Percentiles rank a stretch among this genome's conserved stretches.
Evolutionary conservation across 208 protist species (phyloP).

Genomic region (Herpetomonas samuelpessoai): DNA sequence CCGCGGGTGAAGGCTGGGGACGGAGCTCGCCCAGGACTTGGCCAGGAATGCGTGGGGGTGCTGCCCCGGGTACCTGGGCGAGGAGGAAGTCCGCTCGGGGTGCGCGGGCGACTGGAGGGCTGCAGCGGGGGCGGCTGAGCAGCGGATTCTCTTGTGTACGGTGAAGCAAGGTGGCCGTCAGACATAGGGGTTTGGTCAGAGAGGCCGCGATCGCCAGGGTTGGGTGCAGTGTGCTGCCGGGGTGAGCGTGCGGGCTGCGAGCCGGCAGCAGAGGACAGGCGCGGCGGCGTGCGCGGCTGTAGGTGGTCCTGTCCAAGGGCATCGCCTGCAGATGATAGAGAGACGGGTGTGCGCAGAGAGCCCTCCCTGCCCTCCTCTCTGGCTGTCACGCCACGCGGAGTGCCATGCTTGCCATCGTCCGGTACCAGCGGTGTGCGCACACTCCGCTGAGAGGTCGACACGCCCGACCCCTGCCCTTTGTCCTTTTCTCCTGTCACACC

Average conservation of each 20-base stretch:
- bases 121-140: background rate
- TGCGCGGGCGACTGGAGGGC: background rate
- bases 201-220: background rate
- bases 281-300: background rate
- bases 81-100: background rate
- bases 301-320: background rate
- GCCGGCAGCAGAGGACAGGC: background rate
- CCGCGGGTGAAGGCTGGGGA: conserved; percentile 9
- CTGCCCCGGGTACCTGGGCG: background rate
- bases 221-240: background rate
- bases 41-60: background rate
- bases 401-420: background rate
- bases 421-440: too few species aligned
- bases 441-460: too few species aligned
- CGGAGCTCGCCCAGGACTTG: too few species aligned
- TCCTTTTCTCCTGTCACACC: too few species aligned
- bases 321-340: too few species aligned
- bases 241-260: background rate
- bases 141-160: too few species aligned
- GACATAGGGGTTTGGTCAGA: too few species aligned
- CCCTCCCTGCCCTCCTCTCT: too few species aligned
- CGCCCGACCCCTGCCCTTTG: too few species aligned
- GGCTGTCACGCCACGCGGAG: too few species aligned
- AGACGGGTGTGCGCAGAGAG: too few species aligned
- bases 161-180: too few species aligned